A percentile compares a stretch with the other conserved stretches of the same genome.
Evolutionary conservation across 2,329 filamentous ascomycete species (phyloP).

Genomic region (Talaromyces funiculosus): DNA sequence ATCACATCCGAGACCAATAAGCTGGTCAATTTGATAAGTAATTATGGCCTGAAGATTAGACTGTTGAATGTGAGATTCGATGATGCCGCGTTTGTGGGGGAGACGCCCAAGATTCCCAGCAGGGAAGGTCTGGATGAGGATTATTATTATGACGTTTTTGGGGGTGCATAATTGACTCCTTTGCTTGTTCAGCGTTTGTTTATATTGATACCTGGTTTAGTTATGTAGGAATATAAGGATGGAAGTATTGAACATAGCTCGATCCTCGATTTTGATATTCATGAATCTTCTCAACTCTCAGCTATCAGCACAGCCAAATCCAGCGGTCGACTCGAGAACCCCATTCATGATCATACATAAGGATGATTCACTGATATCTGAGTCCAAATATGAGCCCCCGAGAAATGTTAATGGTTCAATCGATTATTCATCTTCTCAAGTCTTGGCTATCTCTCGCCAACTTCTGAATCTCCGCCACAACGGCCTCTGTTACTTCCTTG

Average conservation of each 20-base stretch:
- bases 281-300: neutral
- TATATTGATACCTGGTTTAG: neutral
- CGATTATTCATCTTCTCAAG: too few species aligned
- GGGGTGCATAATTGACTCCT: constrained; percentile 21
- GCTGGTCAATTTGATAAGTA: constrained; percentile 74
- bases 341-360: neutral
- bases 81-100: constrained; percentile 63
- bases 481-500: constrained; percentile 54
- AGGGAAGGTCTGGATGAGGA: constrained; percentile 84
- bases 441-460: constrained; percentile 25
- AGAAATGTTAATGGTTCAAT: too few species aligned
- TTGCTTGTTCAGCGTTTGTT: neutral
- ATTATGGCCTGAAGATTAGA: constrained; percentile 89
- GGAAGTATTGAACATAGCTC: neutral
- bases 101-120: constrained; percentile 70
- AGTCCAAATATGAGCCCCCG: too few species aligned
- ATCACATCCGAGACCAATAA: constrained; percentile 97
- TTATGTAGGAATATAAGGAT: neutral
- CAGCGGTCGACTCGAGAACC: neutral
- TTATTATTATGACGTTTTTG: constrained; percentile 79
- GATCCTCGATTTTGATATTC: too few species aligned
- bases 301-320: neutral
- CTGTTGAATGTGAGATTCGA: constrained; percentile 88
- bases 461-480: constrained; percentile 48
- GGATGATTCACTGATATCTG: too few species aligned